Percentiles rank a stretch among this genome's conserved stretches.
phyloP scores from a whole-genome alignment of 352 stramenopile genomes.

The Globisporangium barbulae region DNA sequence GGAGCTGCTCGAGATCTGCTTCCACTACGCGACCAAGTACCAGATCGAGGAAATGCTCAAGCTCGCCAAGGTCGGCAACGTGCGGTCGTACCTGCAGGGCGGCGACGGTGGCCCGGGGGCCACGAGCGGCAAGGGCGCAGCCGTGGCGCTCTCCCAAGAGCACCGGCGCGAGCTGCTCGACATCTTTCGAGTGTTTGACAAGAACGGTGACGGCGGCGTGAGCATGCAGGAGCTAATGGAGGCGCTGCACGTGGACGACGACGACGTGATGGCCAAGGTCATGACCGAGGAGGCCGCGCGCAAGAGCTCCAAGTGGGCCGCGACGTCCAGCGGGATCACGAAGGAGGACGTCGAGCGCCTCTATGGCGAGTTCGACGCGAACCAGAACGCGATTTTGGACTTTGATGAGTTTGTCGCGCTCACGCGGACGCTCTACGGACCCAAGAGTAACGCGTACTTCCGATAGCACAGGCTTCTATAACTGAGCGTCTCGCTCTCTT shows the following conservation, averaged over 20 bases:
- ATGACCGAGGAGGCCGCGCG: slow-evolving; percentile 34
- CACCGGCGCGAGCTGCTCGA: slow-evolving; percentile 44
- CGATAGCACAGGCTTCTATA: slow-evolving; percentile 1
- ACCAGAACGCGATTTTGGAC: slow-evolving; percentile 50
- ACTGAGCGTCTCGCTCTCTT: too few relatives aligned
- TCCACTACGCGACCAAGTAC: slow-evolving; percentile 54
- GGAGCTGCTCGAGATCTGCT: slow-evolving; percentile 63
- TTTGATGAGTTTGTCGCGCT: slow-evolving; percentile 71
- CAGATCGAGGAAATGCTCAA: slow-evolving; percentile 70
- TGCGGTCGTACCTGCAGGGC: slow-evolving; percentile 43
- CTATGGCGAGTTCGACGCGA: slow-evolving; percentile 50
- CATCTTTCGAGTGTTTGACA: slow-evolving; percentile 73
- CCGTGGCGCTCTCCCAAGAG: slow-evolving; percentile 22
- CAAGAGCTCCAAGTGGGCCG: background rate
- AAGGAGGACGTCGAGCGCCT: slow-evolving; percentile 52
- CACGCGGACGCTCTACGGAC: slow-evolving; percentile 47
- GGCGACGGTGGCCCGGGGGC: slow-evolving; percentile 3
- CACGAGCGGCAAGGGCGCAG: background rate
- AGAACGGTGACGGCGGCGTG: slow-evolving; percentile 59
- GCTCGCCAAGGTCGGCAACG: slow-evolving; percentile 61
- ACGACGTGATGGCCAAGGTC: slow-evolving; percentile 48
- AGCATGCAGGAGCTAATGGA: slow-evolving; percentile 76
- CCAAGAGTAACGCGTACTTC: slow-evolving; percentile 19
- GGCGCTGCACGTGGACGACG: slow-evolving; percentile 57
- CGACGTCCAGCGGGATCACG: slow-evolving; percentile 39